Evolutionary conservation across 2,329 filamentous ascomycete species (phyloP).

Genomic region (Didymella glomerata): DNA sequence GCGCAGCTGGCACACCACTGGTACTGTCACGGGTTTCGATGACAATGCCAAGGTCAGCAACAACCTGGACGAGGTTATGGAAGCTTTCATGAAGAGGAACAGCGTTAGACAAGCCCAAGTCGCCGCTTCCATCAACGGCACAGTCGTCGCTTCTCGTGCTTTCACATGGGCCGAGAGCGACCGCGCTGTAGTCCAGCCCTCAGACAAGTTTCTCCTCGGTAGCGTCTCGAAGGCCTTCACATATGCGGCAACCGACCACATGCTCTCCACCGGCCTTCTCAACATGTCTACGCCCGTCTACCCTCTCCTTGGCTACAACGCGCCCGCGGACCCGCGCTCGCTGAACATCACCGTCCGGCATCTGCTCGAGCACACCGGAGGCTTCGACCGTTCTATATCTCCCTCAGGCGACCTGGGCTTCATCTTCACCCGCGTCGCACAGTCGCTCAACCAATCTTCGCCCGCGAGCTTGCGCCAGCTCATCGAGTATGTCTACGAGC

Average conservation of each 20-base stretch:
- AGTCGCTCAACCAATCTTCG: slow-evolving; percentile 26
- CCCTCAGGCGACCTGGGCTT: slow-evolving; percentile 27
- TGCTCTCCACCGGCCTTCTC: slow-evolving; percentile 26
- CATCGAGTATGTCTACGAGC: slow-evolving; percentile 30
- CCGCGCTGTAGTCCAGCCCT: slow-evolving; percentile 25
- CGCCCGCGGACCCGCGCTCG: slow-evolving; percentile 27
- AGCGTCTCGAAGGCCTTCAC: slow-evolving; percentile 38
- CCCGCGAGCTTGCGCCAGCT: slow-evolving; percentile 30
- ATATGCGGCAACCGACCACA: slow-evolving; percentile 26
- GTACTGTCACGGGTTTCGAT: slow-evolving; percentile 29
- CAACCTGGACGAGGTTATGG: slow-evolving; percentile 25
- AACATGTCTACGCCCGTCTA: slow-evolving; percentile 30
- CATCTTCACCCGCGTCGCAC: slow-evolving; percentile 27
- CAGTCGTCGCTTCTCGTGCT: slow-evolving; percentile 26
- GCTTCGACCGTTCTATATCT: slow-evolving; percentile 29
- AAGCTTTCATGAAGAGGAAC: slow-evolving; percentile 30
- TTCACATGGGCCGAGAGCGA: slow-evolving; percentile 37
- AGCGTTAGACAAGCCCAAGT: slow-evolving; percentile 38
- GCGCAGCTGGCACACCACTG: slow-evolving; percentile 30
- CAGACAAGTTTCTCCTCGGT: slow-evolving; percentile 36
- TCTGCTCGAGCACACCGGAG: slow-evolving; percentile 32
- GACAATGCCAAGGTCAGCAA: slow-evolving; percentile 25
- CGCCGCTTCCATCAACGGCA: slow-evolving; percentile 31
- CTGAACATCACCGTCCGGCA: slow-evolving; percentile 34
- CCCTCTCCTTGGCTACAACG: slow-evolving; percentile 30